A percentile compares a stretch with the other conserved stretches of the same genome.
phyloP scores from a whole-genome alignment of 495 filamentous ascomycete species.

The Copromyces sp. region DNA sequence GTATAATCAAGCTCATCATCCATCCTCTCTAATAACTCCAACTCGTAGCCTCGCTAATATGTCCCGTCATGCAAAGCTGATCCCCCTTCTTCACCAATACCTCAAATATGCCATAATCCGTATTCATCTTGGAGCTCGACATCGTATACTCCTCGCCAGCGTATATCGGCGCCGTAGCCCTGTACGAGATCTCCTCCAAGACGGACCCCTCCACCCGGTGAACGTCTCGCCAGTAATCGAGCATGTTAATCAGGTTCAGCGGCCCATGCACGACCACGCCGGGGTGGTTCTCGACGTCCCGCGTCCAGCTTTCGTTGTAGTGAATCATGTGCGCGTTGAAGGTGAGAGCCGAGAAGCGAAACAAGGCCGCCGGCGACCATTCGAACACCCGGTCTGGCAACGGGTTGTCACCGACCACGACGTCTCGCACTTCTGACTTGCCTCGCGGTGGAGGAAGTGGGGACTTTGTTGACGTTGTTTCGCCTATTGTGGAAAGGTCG shows the following conservation, averaged over 20 bases:
- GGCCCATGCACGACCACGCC: constrained; percentile 55
- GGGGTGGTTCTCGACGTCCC: constrained; percentile 48
- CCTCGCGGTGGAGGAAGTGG: neutral
- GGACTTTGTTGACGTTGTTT: neutral
- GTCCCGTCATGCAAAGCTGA: neutral
- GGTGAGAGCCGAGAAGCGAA: constrained; percentile 63
- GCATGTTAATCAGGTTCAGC: constrained; percentile 51
- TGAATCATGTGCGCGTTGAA: constrained; percentile 69
- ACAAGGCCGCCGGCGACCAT: constrained; percentile 49
- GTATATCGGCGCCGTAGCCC: constrained; percentile 51
- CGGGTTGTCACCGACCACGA: neutral
- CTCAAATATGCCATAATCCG: neutral
- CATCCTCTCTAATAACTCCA: neutral
- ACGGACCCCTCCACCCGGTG: constrained; percentile 2
- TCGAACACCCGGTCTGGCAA: constrained; percentile 25
- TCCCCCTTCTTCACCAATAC: neutral
- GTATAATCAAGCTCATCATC: neutral
- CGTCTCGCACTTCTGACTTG: constrained; percentile 12
- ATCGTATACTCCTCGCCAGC: constrained; percentile 42
- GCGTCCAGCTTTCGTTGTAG: constrained; percentile 50
- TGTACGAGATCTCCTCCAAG: constrained; percentile 35
- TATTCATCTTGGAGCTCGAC: neutral
- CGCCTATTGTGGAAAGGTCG: constrained; percentile 2
- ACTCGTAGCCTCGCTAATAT: neutral
- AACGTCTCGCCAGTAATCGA: constrained; percentile 54